These are phyloP conservation scores for Debaryomyces nepalensis DNA, from an alignment of 1,139 yeast genomes.

Conservation along the genomic window DNA sequence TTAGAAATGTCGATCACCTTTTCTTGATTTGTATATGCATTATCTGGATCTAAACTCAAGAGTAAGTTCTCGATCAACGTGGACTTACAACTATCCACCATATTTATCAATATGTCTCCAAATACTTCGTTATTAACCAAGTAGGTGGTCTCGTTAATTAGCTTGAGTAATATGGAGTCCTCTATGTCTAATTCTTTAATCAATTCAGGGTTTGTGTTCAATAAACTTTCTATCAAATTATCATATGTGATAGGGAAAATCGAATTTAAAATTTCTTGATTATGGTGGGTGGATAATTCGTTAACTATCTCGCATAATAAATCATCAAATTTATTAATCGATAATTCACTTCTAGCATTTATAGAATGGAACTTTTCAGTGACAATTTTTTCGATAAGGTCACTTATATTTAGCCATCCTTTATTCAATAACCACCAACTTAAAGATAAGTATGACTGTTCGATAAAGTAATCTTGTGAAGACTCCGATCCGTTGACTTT, in stretches of 20 bases:
- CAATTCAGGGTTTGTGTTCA: constrained; percentile 50
- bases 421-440: constrained; percentile 94
- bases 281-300: constrained; percentile 24
- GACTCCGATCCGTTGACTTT: constrained; percentile 26
- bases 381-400: constrained; percentile 61
- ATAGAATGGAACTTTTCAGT: constrained; percentile 62
- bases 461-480: constrained; percentile 56
- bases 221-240: constrained; percentile 47
- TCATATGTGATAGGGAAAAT: constrained; percentile 48
- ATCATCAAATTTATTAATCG: constrained; percentile 59
- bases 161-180: constrained; percentile 48
- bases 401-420: constrained; percentile 72
- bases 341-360: constrained; percentile 73
- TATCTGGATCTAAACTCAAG: constrained; percentile 27
- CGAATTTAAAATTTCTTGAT: constrained; percentile 31
- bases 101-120: constrained; percentile 32
- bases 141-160: constrained; percentile 49
- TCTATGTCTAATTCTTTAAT: constrained; percentile 43
- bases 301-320: constrained; percentile 26
- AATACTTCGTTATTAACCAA: constrained; percentile 39
- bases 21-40: constrained; percentile 13
- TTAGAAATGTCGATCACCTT: constrained; percentile 26
- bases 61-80: constrained; percentile 37
- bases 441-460: constrained; percentile 83
- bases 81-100: constrained; percentile 34